These are phyloP conservation scores for Mycena floridula DNA, from an alignment of 768 basidiomycete genomes.

Conservation along the genomic window DNA sequence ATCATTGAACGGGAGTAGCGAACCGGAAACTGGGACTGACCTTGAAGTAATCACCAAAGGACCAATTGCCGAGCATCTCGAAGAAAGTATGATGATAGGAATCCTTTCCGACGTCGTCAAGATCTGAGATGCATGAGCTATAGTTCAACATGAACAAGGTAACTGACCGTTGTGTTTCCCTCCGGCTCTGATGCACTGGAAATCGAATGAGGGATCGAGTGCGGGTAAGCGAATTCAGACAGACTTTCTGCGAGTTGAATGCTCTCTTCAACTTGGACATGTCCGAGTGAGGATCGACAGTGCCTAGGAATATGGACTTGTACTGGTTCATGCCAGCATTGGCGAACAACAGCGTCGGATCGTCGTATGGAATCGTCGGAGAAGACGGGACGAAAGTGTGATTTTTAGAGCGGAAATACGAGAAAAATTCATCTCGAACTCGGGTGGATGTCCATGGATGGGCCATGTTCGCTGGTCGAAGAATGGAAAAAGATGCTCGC, in stretches of 20 bases:
- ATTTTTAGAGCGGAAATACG: conserved; percentile 72
- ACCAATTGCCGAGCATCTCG: conserved; percentile 99
- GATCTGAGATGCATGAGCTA: conserved; percentile 43
- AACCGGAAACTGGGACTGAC: conserved; percentile 29
- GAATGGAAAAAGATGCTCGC: not conserved
- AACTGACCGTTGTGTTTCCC: conserved; percentile 94
- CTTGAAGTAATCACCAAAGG: conserved; percentile 99
- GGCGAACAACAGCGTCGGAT: conserved; percentile 94
- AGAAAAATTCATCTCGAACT: conserved; percentile 87
- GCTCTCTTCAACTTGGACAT: conserved; percentile 89
- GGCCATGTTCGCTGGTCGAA: conserved; percentile 1
- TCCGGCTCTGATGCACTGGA: conserved; percentile 86
- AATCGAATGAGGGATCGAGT: not conserved
- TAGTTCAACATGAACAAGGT: not conserved
- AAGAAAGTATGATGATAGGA: conserved; percentile 98
- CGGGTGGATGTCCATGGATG: conserved; percentile 71
- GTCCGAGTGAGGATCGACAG: conserved; percentile 91
- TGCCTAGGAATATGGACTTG: conserved; percentile 97
- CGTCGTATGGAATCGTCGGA: conserved; percentile 92
- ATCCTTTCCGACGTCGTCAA: conserved; percentile 98
- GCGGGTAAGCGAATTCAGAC: not conserved
- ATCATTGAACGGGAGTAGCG: conserved; percentile 2
- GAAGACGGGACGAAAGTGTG: conserved; percentile 92
- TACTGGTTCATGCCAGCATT: conserved; percentile 99
- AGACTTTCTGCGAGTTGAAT: conserved; percentile 91